These are phyloP conservation scores for Candida hungchunana DNA, from an alignment of 805 yeast species.

Conservation along the genomic window DNA sequence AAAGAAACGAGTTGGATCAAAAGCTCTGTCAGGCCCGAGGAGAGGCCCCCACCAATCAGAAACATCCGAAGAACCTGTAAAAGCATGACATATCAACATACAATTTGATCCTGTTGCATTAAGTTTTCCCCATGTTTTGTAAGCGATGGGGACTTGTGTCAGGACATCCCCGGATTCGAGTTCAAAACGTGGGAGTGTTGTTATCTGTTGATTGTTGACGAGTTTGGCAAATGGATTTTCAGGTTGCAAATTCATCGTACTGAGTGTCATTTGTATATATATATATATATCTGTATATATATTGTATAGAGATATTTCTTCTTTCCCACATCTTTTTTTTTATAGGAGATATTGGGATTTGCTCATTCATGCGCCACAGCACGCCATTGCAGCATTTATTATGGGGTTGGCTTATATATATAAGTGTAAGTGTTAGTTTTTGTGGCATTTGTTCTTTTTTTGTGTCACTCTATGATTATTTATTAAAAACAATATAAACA, in stretches of 20 bases:
- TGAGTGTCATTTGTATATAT: conserved; percentile 4
- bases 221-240: conserved; percentile 66
- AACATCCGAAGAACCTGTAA: conserved; percentile 94
- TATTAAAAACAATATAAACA: too few relatives aligned
- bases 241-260: conserved; percentile 31
- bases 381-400: too few relatives aligned
- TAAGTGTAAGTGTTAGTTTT: too few relatives aligned
- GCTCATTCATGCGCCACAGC: too few relatives aligned
- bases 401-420: too few relatives aligned
- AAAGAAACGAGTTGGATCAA: conserved; percentile 85
- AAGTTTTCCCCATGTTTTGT: conserved; percentile 91
- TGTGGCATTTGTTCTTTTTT: too few relatives aligned
- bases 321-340: too few relatives aligned
- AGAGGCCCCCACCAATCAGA: conserved; percentile 99
- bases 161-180: conserved; percentile 82
- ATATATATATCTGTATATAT: too few relatives aligned
- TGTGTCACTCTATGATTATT: too few relatives aligned
- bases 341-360: too few relatives aligned
- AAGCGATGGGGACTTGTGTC: conserved; percentile 81
- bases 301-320: too few relatives aligned
- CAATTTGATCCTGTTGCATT: conserved; percentile 69
- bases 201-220: conserved; percentile 74
- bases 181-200: conserved; percentile 66
- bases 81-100: conserved; percentile 90
- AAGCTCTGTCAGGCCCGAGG: conserved; percentile 78